Evolutionary conservation across 78 protist genomes (phyloP).

Genomic region (Polysphondylium violaceum): DNA sequence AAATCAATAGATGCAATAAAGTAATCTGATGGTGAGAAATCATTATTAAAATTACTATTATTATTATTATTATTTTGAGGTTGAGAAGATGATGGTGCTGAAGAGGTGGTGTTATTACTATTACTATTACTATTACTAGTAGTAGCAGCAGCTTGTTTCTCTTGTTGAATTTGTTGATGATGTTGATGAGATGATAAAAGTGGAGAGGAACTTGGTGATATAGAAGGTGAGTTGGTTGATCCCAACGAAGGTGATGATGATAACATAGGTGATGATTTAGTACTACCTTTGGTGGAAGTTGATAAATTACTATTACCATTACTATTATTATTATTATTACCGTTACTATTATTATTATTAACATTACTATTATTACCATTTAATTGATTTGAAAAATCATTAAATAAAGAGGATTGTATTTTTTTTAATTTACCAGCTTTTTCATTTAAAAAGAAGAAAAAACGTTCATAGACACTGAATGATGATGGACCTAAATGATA

Average conservation of each 20-base stretch:
- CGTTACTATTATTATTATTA: slow-evolving; percentile 3
- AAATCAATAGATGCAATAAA: slow-evolving; percentile 47
- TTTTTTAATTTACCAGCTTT: slow-evolving; percentile 50
- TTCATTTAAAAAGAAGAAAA: slow-evolving; percentile 68
- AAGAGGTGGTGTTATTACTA: no score
- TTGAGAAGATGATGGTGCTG: not conserved
- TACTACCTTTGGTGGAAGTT: no score
- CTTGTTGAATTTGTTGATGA: not conserved
- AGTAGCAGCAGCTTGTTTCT: not conserved
- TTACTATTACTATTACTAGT: not conserved
- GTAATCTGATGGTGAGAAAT: slow-evolving; percentile 38
- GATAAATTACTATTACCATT: not conserved
- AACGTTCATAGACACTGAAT: slow-evolving; percentile 54
- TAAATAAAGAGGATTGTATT: slow-evolving; percentile 27
- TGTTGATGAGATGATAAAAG: not conserved
- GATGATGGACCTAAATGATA: slow-evolving; percentile 39
- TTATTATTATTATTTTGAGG: not conserved
- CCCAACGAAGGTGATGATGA: not conserved
- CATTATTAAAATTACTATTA: not conserved
- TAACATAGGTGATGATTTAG: not conserved
- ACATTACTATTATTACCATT: not conserved
- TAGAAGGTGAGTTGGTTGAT: slow-evolving; percentile 1
- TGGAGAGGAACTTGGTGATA: slow-evolving; percentile 55
- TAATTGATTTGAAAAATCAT: slow-evolving; percentile 28
- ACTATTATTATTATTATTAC: slow-evolving; percentile 4